Evolutionary conservation across 2,329 filamentous ascomycete genomes (phyloP).

Genomic region (Aciculosporium take): DNA sequence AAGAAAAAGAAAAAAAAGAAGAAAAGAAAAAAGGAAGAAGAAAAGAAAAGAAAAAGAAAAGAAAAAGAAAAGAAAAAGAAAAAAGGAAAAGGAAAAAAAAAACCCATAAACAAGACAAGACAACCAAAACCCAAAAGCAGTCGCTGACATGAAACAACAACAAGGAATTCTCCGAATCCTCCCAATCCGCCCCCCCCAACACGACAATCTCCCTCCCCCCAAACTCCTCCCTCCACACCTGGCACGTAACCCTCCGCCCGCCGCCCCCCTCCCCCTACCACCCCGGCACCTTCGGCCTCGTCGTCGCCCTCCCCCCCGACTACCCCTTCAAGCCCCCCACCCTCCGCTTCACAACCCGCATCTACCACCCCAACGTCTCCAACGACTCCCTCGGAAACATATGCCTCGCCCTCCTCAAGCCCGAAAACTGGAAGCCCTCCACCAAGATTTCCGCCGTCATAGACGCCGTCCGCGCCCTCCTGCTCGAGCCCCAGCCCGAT

Average conservation of each 20-base stretch:
- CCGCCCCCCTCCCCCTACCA: constrained; percentile 32
- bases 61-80: background rate
- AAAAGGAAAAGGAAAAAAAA: background rate
- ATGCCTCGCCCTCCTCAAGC: constrained; percentile 71
- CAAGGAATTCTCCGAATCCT: constrained; percentile 41
- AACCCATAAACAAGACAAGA: background rate
- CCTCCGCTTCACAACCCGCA: constrained; percentile 70
- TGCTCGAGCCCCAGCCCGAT: constrained; percentile 72
- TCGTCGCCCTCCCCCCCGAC: constrained; percentile 58
- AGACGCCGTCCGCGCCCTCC: constrained; percentile 57
- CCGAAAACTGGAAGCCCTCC: constrained; percentile 85
- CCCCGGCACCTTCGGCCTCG: constrained; percentile 61
- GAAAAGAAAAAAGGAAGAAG: no score
- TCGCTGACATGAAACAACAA: constrained; percentile 4
- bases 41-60: constrained; percentile 4
- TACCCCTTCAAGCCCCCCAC: constrained; percentile 85
- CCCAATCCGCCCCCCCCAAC: constrained; percentile 29
- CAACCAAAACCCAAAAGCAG: background rate
- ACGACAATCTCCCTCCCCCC: constrained; percentile 32
- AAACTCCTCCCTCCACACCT: constrained; percentile 35
- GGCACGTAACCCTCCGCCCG: constrained; percentile 34
- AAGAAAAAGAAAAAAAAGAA: no score
- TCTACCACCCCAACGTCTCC: constrained; percentile 91
- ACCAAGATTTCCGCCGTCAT: constrained; percentile 64
- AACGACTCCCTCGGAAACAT: constrained; percentile 76